Evolutionary conservation across 495 filamentous ascomycete species (phyloP), one percentile per base, ranked within the genome.

Genomic region (Penicillium subrubescens): DNA sequence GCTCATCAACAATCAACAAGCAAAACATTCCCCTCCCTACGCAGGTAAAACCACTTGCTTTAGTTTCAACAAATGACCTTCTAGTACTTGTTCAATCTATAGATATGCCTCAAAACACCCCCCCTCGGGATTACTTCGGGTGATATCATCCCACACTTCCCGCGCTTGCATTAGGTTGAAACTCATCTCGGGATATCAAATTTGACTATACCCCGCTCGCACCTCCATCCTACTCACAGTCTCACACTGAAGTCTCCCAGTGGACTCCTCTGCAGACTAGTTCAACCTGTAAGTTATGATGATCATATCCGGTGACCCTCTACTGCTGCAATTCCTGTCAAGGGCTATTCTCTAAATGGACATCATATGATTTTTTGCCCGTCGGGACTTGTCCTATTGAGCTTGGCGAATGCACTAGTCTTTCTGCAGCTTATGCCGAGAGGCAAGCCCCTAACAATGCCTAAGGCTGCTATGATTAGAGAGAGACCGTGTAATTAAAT

Each of bases 381-480:
- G 23, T 8, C 11, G 8, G 21, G 23, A 12, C 46, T 50, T 27
- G n/a, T 50, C 46, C 27, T 12, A 23, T 8, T 1, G 25, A 52
- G 48, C 15, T 52, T 52, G 25, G 48, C 1, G 25, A 31, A 12
- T 31, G 48, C 48, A 15, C 23, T 31, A 21, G 25, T 7, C 11
- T 52, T 8, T 31, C 48, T n/a, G 48, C 25, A 52, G 48, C 48
- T 52, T n/a, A 52, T 31, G 48, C 48, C 48, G 48, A 52, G 48
- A 52, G 15, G 29, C 2, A 5, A 4, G 7, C 5, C 11, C 11
- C 25, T 3, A 15, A 7, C 10, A 12, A 50, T 50, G 8, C 43
- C 25, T 27, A 27, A 27, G 25, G 25, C 25, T 27, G 25, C 25
- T 27, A 27, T 27, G 4, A 4, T 27, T 27, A 27, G 25, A 27